Evolutionary conservation across 305 asterid genomes (phyloP).

Genomic region (Stenogyne calaminthoides): DNA sequence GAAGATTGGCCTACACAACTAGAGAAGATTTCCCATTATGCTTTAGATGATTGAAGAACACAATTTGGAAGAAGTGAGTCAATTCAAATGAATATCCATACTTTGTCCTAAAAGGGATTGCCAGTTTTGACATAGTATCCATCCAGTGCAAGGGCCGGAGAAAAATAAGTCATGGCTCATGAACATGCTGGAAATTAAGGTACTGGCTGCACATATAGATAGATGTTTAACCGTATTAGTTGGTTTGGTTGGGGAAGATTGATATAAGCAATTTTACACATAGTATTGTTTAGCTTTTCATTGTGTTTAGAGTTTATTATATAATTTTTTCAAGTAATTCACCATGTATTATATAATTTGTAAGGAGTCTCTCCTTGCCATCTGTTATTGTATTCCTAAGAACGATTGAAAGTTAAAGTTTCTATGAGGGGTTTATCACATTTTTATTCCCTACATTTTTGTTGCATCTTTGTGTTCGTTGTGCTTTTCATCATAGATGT

Average conservation of each 20-base stretch:
- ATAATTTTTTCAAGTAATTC: slow-evolving; percentile 29
- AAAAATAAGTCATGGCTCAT: not conserved
- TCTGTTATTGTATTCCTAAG: slow-evolving; percentile 2
- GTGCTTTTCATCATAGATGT: too few species aligned
- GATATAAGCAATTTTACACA: slow-evolving; percentile 33
- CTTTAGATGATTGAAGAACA: slow-evolving; percentile 34
- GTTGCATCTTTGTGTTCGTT: not conserved
- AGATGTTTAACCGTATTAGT: slow-evolving; percentile 35
- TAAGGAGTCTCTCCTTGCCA: slow-evolving; percentile 19
- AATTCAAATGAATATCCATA: not conserved
- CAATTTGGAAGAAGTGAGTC: slow-evolving; percentile 1
- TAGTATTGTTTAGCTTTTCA: slow-evolving; percentile 25
- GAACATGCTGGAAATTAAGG: slow-evolving; percentile 24
- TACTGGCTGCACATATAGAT: slow-evolving; percentile 34
- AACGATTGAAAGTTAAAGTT: not conserved
- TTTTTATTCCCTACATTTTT: not conserved
- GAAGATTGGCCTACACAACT: slow-evolving; percentile 74
- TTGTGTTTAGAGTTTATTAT: slow-evolving; percentile 30
- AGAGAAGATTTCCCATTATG: slow-evolving; percentile 58
- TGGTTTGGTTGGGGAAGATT: slow-evolving; percentile 34
- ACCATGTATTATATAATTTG: slow-evolving; percentile 30
- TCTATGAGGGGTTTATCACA: not conserved
- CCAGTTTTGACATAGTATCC: slow-evolving; percentile 11
- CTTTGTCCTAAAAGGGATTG: not conserved
- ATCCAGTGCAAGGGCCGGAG: not conserved